phyloP scores from a whole-genome alignment of 164 flowering plant genomes.

The Taxillus chinensis region DNA sequence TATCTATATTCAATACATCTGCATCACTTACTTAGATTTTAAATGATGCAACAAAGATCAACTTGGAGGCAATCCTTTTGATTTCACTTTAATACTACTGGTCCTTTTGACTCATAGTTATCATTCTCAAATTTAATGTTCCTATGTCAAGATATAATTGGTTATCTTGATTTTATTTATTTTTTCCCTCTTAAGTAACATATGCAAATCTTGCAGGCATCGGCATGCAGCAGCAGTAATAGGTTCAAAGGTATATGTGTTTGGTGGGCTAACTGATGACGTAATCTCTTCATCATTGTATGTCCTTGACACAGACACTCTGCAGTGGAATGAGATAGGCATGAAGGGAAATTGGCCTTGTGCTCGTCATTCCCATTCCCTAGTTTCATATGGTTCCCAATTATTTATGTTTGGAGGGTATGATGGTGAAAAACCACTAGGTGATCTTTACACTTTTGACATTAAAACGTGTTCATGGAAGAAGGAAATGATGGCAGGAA shows the following conservation, averaged over 20 bases:
- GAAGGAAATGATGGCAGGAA: constrained; percentile 47
- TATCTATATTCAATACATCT: too few species aligned
- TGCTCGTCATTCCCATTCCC: constrained; percentile 87
- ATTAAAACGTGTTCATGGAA: constrained; percentile 44
- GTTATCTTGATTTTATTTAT: not conserved
- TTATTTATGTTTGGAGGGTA: constrained; percentile 82
- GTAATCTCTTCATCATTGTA: constrained; percentile 44
- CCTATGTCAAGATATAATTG: too few species aligned
- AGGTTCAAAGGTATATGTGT: constrained; percentile 64
- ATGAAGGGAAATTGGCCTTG: constrained; percentile 54
- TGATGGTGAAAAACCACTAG: constrained; percentile 64
- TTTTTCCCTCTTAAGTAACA: not conserved
- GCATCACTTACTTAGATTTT: too few species aligned
- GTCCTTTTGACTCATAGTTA: too few species aligned
- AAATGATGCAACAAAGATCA: not conserved
- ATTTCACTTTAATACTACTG: not conserved
- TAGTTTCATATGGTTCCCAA: constrained; percentile 50
- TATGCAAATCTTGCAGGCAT: constrained; percentile 47
- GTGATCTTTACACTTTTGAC: constrained; percentile 70
- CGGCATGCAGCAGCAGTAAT: constrained; percentile 88
- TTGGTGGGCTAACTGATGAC: constrained; percentile 71
- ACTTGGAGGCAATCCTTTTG: not conserved
- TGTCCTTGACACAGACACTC: constrained; percentile 48
- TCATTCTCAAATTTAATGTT: not conserved
- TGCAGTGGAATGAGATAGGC: constrained; percentile 51